Evolutionary conservation across 257 asterid species (phyloP).

Genomic region (Rehmannia glutinosa): DNA sequence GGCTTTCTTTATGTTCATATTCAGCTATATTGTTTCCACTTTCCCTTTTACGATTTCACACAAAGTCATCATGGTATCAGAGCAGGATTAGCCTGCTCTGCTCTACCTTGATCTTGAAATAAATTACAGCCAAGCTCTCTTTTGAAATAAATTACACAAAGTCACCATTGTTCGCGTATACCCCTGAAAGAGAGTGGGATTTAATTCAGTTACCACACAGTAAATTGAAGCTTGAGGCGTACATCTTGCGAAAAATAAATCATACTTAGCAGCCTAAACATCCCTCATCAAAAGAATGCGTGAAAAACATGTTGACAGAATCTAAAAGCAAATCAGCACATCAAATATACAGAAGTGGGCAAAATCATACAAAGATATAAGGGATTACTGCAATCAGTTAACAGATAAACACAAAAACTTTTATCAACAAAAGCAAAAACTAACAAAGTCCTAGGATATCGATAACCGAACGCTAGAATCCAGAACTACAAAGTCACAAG

Average conservation of each 20-base stretch:
- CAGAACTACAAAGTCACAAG: too few species aligned
- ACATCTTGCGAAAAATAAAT: neutral
- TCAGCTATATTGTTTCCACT: too few species aligned
- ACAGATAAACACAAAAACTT: neutral
- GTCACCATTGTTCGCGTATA: conserved; percentile 61
- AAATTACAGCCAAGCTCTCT: too few species aligned
- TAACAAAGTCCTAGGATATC: neutral
- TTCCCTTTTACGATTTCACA: too few species aligned
- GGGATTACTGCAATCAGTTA: neutral
- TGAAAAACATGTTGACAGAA: too few species aligned
- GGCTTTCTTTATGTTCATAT: too few species aligned
- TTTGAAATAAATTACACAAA: too few species aligned
- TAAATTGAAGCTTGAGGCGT: neutral
- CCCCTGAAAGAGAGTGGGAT: conserved; percentile 33
- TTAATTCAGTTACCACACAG: neutral
- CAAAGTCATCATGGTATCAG: too few species aligned
- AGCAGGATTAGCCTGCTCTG: too few species aligned
- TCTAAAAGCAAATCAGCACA: conserved; percentile 6
- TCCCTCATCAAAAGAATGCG: neutral
- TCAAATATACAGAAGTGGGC: neutral
- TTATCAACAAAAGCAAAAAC: conserved; percentile 1
- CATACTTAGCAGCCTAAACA: neutral
- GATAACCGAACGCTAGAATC: neutral
- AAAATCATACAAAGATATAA: too few species aligned
- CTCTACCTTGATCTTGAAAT: too few species aligned